Evolutionary conservation across 2,329 filamentous ascomycete species (phyloP), one percentile per base, ranked within the genome.

Genomic region (Leptographium procerum): DNA sequence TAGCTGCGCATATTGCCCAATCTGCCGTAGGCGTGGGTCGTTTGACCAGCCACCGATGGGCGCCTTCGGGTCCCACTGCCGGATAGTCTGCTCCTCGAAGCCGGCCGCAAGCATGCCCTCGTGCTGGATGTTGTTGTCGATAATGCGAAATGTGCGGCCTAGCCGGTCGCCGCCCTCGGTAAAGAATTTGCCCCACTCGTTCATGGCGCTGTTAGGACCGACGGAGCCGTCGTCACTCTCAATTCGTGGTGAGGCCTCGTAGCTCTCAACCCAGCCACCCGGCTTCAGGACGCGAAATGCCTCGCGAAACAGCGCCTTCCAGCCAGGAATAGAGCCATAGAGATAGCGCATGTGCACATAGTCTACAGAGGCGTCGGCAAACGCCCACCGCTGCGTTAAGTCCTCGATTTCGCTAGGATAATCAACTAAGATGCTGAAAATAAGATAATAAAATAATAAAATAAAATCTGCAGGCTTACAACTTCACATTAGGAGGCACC

Each of bases 331-430:
- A 59, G 74, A 74, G 43, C 82, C 81, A 2, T 75, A 68, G 62
- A 84, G 70, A 61, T 78, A 72, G 54, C 77, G 76, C 8, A 77
- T 77, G 66, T 84, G 82, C 60, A 85, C 76, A 64, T 77, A 83
- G 68, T 86, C 82, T 63, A 83, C 80, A 22, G 62, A 59, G 57
- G 59, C 73, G 62, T 60, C 77, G 61, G 59, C 29, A 65, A 71
- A 81, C 68, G 71, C 83, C 72, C 73, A 76, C 0, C 70, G 69
- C 6, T 65, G 73, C 60, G 80, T 80, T 48, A 80, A 78, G 65
- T 87, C 83, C 65, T 87, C 84, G 51, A 86, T 77, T 60, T 84
- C 64, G 56, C 66, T 66, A 33, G 31, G 34, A 40, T 5, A 9
- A 6, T 22, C 14, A 59, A 56, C n/a, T 56, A 16, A 43, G 54